phyloP scores from a whole-genome alignment of 768 basidiomycete species.

The Russula earlei region DNA sequence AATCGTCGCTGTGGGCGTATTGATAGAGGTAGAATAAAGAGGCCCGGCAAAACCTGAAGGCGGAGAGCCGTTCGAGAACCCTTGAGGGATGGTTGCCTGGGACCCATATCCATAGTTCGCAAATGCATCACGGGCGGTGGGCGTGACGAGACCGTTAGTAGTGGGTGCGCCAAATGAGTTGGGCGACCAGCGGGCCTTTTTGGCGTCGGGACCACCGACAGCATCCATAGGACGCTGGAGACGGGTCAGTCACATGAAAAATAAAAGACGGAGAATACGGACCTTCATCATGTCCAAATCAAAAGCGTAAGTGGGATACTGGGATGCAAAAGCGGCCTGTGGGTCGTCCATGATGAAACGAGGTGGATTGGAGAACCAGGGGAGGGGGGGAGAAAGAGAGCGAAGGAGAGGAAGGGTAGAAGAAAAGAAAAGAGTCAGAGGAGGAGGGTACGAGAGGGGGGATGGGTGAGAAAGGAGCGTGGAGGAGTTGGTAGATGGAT shows the following conservation, averaged over 20 bases:
- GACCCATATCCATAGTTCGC: constrained; percentile 85
- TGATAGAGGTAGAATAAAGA: constrained; percentile 63
- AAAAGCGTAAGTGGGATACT: constrained; percentile 64
- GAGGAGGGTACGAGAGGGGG: too few relatives aligned
- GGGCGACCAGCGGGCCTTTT: constrained; percentile 88
- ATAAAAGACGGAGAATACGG: constrained; percentile 17
- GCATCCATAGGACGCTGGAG: constrained; percentile 77
- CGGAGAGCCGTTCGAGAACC: constrained; percentile 41
- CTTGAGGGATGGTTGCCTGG: constrained; percentile 52
- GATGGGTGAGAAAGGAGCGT: constrained; percentile 22
- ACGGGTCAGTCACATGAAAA: not conserved
- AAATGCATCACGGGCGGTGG: constrained; percentile 56
- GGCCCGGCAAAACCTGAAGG: constrained; percentile 41
- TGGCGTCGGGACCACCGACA: constrained; percentile 71
- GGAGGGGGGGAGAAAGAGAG: constrained; percentile 17
- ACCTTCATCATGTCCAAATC: constrained; percentile 94
- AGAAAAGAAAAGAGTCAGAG: constrained; percentile 31
- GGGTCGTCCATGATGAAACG: constrained; percentile 53
- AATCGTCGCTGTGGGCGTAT: constrained; percentile 36
- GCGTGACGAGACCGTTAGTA: constrained; percentile 30
- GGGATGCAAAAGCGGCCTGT: constrained; percentile 58
- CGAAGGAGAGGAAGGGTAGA: constrained; percentile 30
- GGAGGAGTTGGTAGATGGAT: constrained; percentile 23
- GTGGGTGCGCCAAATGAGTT: constrained; percentile 37
- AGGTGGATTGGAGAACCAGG: constrained; percentile 16